phyloP scores from a whole-genome alignment of 2,329 filamentous ascomycete species.

The Dactylellina sp. region DNA sequence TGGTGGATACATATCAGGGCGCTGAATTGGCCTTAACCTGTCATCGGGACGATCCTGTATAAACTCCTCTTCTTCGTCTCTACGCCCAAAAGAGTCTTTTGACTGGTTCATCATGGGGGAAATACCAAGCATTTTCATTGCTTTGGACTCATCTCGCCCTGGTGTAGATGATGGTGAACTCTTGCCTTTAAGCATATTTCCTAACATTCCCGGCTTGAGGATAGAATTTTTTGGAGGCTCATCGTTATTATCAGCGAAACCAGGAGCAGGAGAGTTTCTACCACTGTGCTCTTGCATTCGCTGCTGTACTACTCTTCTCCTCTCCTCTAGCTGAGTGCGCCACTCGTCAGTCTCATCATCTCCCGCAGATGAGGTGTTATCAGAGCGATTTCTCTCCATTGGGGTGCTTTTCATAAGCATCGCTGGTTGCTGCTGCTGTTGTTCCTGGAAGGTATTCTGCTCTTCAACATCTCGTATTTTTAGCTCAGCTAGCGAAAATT shows the following conservation, averaged over 20 bases:
- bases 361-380: slow-evolving; percentile 37
- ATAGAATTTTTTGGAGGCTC: slow-evolving; percentile 52
- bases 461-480: slow-evolving; percentile 38
- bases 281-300: slow-evolving; percentile 53
- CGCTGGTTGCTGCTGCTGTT: slow-evolving; percentile 16
- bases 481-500: slow-evolving; percentile 38
- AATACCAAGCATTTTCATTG: slow-evolving; percentile 47
- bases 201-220: slow-evolving; percentile 49
- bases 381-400: slow-evolving; percentile 48
- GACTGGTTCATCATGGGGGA: slow-evolving; percentile 50
- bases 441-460: slow-evolving; percentile 8
- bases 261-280: slow-evolving; percentile 54
- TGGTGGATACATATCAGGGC: slow-evolving; percentile 45
- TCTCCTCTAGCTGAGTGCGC: slow-evolving; percentile 51
- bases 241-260: slow-evolving; percentile 40
- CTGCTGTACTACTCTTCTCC: slow-evolving; percentile 44
- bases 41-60: slow-evolving; percentile 25
- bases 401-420: slow-evolving; percentile 19
- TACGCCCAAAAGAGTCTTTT: slow-evolving; percentile 48
- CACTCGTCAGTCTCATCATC: slow-evolving; percentile 52
- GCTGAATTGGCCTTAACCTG: slow-evolving; percentile 29
- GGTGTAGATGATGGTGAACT: slow-evolving; percentile 26
- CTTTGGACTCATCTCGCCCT: slow-evolving; percentile 31
- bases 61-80: slow-evolving; percentile 36
- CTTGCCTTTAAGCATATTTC: slow-evolving; percentile 53